phyloP scores from a whole-genome alignment of 176 grass and related monocot genomes.

The Oryza glaberrima region DNA sequence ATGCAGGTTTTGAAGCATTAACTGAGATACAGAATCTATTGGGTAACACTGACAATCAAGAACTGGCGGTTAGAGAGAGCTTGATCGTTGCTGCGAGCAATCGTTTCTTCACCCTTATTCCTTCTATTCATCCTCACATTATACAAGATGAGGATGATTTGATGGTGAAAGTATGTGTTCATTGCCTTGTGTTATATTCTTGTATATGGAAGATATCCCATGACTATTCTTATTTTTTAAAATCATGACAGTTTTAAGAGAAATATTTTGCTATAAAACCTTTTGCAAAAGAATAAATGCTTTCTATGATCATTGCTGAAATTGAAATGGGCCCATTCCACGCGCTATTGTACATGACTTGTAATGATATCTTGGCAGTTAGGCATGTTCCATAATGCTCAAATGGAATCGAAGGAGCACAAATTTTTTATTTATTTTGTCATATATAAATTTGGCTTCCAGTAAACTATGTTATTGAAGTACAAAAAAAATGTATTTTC shows the following conservation, averaged over 20 bases:
- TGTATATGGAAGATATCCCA: neutral
- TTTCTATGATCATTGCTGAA: neutral
- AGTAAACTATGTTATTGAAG: neutral
- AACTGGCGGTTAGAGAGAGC: conserved; percentile 73
- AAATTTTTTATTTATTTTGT: neutral
- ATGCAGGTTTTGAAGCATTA: conserved; percentile 91
- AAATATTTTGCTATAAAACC: neutral
- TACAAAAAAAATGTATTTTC: neutral
- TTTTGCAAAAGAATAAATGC: neutral
- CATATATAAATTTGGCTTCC: conserved; percentile 3
- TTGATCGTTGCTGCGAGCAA: conserved; percentile 91
- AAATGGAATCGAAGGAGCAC: neutral
- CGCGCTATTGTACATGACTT: neutral
- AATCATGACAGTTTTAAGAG: neutral
- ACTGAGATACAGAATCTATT: conserved; percentile 94
- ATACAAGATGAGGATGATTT: conserved; percentile 79
- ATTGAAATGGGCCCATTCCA: neutral
- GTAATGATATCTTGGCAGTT: neutral
- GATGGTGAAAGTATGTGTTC: conserved; percentile 71
- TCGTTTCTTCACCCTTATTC: conserved; percentile 94
- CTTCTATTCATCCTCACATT: conserved; percentile 88
- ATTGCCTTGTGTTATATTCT: conserved; percentile 20
- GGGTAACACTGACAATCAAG: conserved; percentile 52
- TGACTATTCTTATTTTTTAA: conserved; percentile 24
- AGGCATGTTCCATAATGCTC: neutral